These are phyloP conservation scores for Lecanicillium sp. DNA, from an alignment of 2,329 filamentous ascomycete genomes.

Conservation along the genomic window DNA sequence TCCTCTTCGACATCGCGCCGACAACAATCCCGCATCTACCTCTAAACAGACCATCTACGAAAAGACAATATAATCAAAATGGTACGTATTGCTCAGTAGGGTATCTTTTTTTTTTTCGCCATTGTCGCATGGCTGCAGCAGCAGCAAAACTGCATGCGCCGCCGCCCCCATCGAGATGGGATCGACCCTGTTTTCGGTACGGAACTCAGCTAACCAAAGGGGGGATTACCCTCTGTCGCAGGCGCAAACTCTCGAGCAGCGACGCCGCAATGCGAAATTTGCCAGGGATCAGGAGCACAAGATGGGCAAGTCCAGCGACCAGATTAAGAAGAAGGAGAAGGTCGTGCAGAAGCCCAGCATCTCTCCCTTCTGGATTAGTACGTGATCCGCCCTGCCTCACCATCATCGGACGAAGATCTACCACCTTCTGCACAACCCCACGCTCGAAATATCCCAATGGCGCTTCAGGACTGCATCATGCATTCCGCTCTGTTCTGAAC, in stretches of 20 bases:
- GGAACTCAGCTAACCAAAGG: not conserved
- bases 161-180: too few species aligned
- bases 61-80: not conserved
- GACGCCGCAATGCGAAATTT: constrained; percentile 74
- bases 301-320: constrained; percentile 65
- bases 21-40: not conserved
- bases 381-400: constrained; percentile 21
- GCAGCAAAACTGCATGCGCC: too few species aligned
- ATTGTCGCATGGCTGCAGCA: not conserved
- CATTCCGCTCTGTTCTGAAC: too few species aligned
- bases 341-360: constrained; percentile 51
- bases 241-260: constrained; percentile 82
- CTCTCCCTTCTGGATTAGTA: constrained; percentile 60
- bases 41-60: not conserved
- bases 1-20: not conserved
- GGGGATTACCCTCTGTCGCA: constrained; percentile 28
- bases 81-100: not conserved
- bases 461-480: too few species aligned
- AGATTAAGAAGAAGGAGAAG: constrained; percentile 56
- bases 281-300: constrained; percentile 65
- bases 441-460: too few species aligned
- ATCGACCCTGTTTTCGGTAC: not conserved
- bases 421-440: too few species aligned
- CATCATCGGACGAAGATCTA: too few species aligned
- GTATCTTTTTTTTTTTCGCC: not conserved